Base-by-base conservation (phyloP, 768 basidiomycete genomes). In the Auriscalpium microsporum region DNA sequence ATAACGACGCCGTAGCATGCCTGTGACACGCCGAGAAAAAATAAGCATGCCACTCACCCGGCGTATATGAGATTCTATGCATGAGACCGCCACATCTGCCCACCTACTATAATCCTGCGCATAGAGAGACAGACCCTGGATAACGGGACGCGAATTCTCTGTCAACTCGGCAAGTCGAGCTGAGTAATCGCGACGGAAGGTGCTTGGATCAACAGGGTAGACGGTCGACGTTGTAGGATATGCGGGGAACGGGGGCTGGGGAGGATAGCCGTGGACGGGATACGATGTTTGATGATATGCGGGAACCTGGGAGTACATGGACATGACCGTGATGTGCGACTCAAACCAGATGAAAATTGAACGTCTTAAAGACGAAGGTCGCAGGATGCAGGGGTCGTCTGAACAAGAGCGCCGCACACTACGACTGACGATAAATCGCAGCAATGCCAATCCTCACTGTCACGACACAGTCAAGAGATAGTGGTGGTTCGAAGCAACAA, bases 81-180 rank as follows among this genome's bases (percentile, higher is more conserved):
- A 90, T 60, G 90, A 81, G 1, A 83, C 83, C 28, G 94, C 87
- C 58, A 90, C 82, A 52, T 85, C 82, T 53, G 86, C 81, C 72
- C 83, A 90, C 45, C 86, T 81, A 40, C 80, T 71, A 68, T 88
- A 86, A 54, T 95, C 89, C 72, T 92, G 88, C 52, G 96, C 95
- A 62, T 90, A 80, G 79, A 94, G 84, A 36, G 96, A 97, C 16
- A 99, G 72, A 58, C 80, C 81, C 73, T 96, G 92, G 61, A 99
- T 99, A 58, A 96, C 84, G 10, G 92, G 87, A 65, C 94, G 86
- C 62, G 94, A 95, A 73, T 98, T 99, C 77, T 94, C 85, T 51
- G 84, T 90, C 59, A 99, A 85, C 60, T 86, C 82, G 64, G 81
- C 74, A 53, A 96, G 83, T 58, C 88, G 83, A 45, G 73, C 68